Conservation (phyloP, 2,329 filamentous ascomycete genomes). For the Xylariaceae sp. region DNA sequence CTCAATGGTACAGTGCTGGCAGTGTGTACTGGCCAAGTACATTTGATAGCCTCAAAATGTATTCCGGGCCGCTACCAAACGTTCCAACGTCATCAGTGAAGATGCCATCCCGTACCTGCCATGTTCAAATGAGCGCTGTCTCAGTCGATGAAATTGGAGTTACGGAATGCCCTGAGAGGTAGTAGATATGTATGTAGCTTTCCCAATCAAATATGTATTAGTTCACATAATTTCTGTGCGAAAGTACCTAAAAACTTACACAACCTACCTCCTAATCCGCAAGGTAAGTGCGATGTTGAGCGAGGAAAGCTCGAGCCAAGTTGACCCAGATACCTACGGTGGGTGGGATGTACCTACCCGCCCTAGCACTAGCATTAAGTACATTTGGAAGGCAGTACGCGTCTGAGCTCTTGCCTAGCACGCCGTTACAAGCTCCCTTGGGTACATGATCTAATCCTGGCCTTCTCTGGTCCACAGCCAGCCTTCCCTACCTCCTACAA, state of each 20-base stretch:
- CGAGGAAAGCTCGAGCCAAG: too few relatives aligned
- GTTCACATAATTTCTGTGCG: too few relatives aligned
- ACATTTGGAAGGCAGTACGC: constrained; percentile 24
- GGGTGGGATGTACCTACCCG: background rate
- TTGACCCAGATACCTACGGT: background rate
- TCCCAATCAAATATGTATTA: too few relatives aligned
- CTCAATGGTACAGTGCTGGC: background rate
- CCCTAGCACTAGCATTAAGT: background rate
- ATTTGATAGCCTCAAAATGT: background rate
- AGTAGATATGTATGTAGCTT: too few relatives aligned
- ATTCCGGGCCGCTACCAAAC: too few relatives aligned
- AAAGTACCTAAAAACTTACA: background rate
- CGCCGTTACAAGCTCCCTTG: background rate
- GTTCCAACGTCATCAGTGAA: background rate
- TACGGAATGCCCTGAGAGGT: too few relatives aligned
- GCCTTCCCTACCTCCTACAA: constrained; percentile 20
- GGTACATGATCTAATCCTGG: constrained; percentile 7
- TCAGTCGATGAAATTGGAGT: too few relatives aligned
- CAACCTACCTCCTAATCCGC: background rate
- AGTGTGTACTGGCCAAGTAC: background rate
- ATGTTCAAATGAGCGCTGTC: background rate
- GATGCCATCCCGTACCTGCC: background rate
- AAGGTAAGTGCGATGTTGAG: too few relatives aligned
- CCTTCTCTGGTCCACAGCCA: constrained; percentile 19
- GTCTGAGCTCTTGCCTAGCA: constrained; percentile 33